A percentile compares a stretch with the other conserved stretches of the same genome.
phyloP scores from a whole-genome alignment of 495 filamentous ascomycete species.

The Choiromyces venosus region DNA sequence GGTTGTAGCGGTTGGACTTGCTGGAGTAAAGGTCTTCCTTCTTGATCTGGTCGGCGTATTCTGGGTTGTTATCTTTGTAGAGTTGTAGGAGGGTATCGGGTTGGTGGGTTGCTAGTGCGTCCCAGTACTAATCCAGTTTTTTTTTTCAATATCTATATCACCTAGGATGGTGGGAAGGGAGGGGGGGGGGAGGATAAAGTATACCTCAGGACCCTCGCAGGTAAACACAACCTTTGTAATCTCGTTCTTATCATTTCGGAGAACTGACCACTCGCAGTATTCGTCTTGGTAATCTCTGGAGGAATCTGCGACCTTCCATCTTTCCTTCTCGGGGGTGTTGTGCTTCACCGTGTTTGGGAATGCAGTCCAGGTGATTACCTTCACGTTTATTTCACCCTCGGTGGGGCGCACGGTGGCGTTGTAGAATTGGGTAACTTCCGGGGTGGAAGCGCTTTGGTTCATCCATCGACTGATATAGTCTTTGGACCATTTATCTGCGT shows the following conservation, averaged over 20 bases:
- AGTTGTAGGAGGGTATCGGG: constrained; percentile 11
- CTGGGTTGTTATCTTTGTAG: constrained; percentile 18
- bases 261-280: constrained; percentile 21
- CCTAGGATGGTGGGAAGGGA: not conserved
- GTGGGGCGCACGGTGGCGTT: not conserved
- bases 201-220: constrained; percentile 20
- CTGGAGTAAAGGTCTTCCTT: constrained; percentile 7
- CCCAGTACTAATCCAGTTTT: constrained; percentile 14
- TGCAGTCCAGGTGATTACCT: constrained; percentile 9
- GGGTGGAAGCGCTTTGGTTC: not conserved
- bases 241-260: constrained; percentile 6
- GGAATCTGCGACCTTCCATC: constrained; percentile 13
- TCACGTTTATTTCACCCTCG: not conserved
- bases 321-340: constrained; percentile 4
- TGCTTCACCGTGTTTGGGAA: constrained; percentile 9
- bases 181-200: not conserved
- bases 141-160: not conserved
- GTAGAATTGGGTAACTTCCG: constrained; percentile 16
- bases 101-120: constrained; percentile 5
- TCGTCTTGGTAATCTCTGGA: constrained; percentile 10
- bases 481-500: constrained; percentile 11
- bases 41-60: constrained; percentile 15
- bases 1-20: not conserved
- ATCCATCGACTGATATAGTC: constrained; percentile 8
- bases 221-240: constrained; percentile 17